These are phyloP conservation scores for Pichia exigua DNA, from an alignment of 805 yeast species.

Conservation along the genomic window DNA sequence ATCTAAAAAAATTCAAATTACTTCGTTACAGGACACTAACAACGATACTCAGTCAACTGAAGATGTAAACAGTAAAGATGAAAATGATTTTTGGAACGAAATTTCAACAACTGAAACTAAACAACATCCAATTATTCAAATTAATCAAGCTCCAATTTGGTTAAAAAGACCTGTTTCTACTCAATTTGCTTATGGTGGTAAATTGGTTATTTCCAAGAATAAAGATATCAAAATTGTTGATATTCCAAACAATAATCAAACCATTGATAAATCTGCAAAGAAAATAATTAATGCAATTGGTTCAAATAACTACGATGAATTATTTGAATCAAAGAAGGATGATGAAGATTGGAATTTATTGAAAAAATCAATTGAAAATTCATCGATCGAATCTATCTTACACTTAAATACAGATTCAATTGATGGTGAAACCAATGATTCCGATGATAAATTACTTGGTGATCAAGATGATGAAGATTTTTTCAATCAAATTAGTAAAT, in stretches of 20 bases:
- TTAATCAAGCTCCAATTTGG: constrained; percentile 87
- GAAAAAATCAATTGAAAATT: constrained; percentile 37
- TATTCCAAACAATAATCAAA: constrained; percentile 32
- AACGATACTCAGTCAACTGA: constrained; percentile 36
- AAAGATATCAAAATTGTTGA: constrained; percentile 20
- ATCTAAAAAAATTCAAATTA: constrained; percentile 75
- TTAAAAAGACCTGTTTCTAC: constrained; percentile 65
- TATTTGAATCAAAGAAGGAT: constrained; percentile 36
- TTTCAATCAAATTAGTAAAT: constrained; percentile 27
- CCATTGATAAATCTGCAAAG: constrained; percentile 28
- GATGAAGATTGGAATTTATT: constrained; percentile 56
- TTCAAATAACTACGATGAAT: constrained; percentile 41
- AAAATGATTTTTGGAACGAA: constrained; percentile 81
- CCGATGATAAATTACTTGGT: constrained; percentile 14
- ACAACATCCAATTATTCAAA: constrained; percentile 65
- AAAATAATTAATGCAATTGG: constrained; percentile 51
- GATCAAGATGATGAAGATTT: constrained; percentile 32
- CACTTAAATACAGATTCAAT: not conserved
- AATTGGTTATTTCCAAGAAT: constrained; percentile 46
- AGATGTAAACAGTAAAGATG: constrained; percentile 36
- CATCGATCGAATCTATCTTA: constrained; percentile 1
- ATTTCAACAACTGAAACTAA: constrained; percentile 56
- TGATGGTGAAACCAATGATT: constrained; percentile 6
- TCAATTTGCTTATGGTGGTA: constrained; percentile 91
- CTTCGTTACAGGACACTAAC: constrained; percentile 81